phyloP scores from a whole-genome alignment of 2,329 filamentous ascomycete species.

The Nemania diffusa region DNA sequence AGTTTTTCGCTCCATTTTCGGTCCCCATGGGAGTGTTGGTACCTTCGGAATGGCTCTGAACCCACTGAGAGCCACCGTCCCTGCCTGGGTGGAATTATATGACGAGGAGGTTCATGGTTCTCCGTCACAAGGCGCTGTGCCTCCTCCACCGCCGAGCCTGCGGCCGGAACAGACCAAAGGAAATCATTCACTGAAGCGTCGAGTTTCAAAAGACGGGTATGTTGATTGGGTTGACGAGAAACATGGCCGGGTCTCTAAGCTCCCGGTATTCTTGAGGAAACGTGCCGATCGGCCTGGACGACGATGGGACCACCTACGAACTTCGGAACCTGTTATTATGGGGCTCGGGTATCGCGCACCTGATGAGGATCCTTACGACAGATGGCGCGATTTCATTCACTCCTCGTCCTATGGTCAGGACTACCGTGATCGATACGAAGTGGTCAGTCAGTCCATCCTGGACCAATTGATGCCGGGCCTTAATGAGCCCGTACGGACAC shows the following conservation, averaged over 20 bases:
- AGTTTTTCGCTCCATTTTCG: neutral
- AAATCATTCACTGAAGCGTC: conserved; percentile 45
- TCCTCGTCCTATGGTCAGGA: conserved; percentile 64
- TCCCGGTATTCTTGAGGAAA: conserved; percentile 60
- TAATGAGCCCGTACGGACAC: conserved; percentile 53
- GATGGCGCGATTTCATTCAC: conserved; percentile 64
- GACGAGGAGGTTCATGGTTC: conserved; percentile 46
- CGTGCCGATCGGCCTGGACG: conserved; percentile 61
- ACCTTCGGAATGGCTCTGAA: conserved; percentile 44
- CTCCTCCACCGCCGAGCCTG: conserved; percentile 41
- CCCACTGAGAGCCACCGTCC: conserved; percentile 45
- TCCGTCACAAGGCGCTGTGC: conserved; percentile 30
- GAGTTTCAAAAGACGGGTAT: conserved; percentile 50
- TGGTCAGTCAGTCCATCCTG: conserved; percentile 58
- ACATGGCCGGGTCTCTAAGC: conserved; percentile 48
- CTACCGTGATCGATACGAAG: conserved; percentile 59
- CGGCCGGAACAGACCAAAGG: conserved; percentile 45
- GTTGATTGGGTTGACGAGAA: conserved; percentile 51
- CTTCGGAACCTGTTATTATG: conserved; percentile 68
- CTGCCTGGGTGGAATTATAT: conserved; percentile 49
- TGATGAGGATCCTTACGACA: conserved; percentile 54
- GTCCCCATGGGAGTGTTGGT: conserved; percentile 36
- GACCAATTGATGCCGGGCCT: conserved; percentile 52
- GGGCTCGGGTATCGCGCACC: conserved; percentile 57
- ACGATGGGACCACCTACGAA: conserved; percentile 69